Evolutionary conservation across 148 eudicot genomes (phyloP).

Genomic region (Oxyria digyna): DNA sequence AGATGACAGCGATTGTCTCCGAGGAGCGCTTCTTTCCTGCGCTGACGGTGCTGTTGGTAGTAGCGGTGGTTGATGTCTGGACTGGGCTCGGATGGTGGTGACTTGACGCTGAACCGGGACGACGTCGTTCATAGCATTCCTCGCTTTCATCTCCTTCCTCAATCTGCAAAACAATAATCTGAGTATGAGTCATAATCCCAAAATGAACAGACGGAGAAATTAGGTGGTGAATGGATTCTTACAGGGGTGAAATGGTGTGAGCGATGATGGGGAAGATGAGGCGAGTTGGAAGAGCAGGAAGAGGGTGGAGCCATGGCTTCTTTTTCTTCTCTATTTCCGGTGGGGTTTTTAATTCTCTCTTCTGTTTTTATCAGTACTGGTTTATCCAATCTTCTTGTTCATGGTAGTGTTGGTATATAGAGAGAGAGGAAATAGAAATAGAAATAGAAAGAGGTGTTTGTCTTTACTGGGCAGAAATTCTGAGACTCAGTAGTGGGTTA

Average conservation of each 20-base stretch:
- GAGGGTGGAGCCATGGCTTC: conserved; percentile 23
- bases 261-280: conserved; percentile 28
- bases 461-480: background rate
- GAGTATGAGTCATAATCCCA: background rate
- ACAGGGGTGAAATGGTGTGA: conserved; percentile 87
- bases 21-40: conserved; percentile 8
- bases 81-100: conserved; percentile 2
- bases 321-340: too few relatives aligned
- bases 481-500: background rate
- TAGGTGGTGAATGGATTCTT: conserved; percentile 7
- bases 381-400: background rate
- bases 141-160: conserved; percentile 78
- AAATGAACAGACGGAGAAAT: background rate
- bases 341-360: background rate
- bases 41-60: conserved; percentile 5
- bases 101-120: conserved; percentile 26
- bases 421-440: too few relatives aligned
- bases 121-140: conserved; percentile 36
- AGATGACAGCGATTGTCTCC: conserved; percentile 19
- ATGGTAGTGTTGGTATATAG: background rate
- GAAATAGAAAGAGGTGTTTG: background rate
- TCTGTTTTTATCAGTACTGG: background rate
- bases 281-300: conserved; percentile 18
- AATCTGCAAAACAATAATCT: conserved; percentile 32
- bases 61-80: background rate